phyloP scores from a whole-genome alignment of 2,329 filamentous ascomycete species.

The Cryoendolithus antarcticus region DNA sequence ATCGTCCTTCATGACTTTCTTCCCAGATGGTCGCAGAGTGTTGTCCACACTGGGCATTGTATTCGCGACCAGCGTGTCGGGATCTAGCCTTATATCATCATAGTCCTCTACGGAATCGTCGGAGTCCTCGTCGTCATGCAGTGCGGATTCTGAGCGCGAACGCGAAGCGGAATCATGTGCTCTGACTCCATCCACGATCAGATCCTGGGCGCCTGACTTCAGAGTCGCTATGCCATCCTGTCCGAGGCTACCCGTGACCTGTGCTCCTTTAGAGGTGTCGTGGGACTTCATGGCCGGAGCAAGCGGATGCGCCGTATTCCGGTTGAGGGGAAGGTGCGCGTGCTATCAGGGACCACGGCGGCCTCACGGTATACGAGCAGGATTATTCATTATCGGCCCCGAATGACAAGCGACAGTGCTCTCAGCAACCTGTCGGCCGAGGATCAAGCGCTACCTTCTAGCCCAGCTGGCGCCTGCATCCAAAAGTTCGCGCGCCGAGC shows the following conservation, averaged over 20 bases:
- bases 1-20: background rate
- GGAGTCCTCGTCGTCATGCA: slow-evolving; percentile 4
- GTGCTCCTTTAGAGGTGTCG: slow-evolving; percentile 13
- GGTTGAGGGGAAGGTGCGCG: no score
- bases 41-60: slow-evolving; percentile 18
- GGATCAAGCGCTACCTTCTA: no score
- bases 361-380: no score
- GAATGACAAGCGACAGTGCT: no score
- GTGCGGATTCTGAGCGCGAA: slow-evolving; percentile 3
- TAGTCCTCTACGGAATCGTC: slow-evolving; percentile 31
- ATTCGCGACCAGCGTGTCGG: slow-evolving; percentile 25
- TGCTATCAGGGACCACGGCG: no score
- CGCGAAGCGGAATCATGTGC: slow-evolving; percentile 3
- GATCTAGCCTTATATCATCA: slow-evolving; percentile 25
- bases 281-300: slow-evolving; percentile 6
- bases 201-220: no score
- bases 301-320: no score
- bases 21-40: slow-evolving; percentile 7
- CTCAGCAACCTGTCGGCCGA: no score
- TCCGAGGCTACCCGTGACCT: slow-evolving; percentile 12
- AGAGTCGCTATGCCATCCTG: slow-evolving; percentile 11
- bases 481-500: no score
- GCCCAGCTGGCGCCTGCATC: no score
- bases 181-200: slow-evolving; percentile 1
- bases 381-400: no score